Evolutionary conservation across 768 basidiomycete species (phyloP).

Genomic region (Rhodotorula sphaerocarpa): DNA sequence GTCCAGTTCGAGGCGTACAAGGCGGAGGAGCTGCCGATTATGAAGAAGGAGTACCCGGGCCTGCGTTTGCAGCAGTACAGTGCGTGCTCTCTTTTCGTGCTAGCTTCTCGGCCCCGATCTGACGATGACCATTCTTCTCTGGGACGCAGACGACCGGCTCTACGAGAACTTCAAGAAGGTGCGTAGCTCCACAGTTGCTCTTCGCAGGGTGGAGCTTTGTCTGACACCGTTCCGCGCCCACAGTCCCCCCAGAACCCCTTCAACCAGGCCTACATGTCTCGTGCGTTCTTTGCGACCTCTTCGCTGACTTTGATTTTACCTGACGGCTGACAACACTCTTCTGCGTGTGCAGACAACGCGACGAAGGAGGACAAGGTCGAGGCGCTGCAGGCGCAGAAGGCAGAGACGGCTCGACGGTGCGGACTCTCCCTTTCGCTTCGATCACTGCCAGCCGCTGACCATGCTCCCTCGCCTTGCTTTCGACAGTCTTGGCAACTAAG

Average conservation of each 20-base stretch:
- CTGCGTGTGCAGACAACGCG: conserved; percentile 40
- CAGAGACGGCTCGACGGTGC: conserved; percentile 15
- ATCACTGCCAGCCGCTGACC: no score
- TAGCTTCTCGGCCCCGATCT: no score
- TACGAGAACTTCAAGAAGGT: conserved; percentile 47
- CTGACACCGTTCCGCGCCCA: background rate
- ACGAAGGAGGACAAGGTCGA: conserved; percentile 47
- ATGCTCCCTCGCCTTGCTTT: background rate
- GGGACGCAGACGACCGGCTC: conserved; percentile 42
- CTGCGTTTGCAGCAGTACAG: conserved; percentile 45
- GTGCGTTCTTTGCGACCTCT: conserved; percentile 2
- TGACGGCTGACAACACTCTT: background rate
- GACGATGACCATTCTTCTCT: background rate
- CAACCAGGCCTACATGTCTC: conserved; percentile 44
- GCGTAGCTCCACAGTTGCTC: conserved; percentile 30
- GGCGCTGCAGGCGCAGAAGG: conserved; percentile 40
- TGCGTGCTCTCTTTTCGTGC: background rate
- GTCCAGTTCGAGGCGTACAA: conserved; percentile 45
- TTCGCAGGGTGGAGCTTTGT: background rate
- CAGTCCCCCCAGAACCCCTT: conserved; percentile 40
- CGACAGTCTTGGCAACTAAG: no score
- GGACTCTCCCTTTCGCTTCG: background rate
- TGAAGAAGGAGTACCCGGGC: conserved; percentile 47
- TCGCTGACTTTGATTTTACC: background rate
- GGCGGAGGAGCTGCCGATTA: conserved; percentile 44